These are phyloP conservation scores for Boletus bicolor DNA, from an alignment of 768 basidiomycete genomes.

Conservation along the genomic window DNA sequence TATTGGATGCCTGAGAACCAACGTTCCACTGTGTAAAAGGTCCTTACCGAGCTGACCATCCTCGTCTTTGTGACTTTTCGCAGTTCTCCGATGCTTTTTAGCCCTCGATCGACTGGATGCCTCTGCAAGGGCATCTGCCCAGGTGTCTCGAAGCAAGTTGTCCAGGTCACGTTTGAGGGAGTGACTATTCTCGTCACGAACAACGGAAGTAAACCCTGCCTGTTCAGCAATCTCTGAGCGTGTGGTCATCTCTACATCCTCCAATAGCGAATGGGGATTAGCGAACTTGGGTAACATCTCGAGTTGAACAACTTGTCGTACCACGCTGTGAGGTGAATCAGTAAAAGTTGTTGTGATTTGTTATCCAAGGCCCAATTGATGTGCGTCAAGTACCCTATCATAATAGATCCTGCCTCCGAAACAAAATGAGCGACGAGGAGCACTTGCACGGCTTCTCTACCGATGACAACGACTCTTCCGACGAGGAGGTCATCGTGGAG, in stretches of 20 bases:
- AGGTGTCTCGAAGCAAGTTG: constrained; percentile 19
- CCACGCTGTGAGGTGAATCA: background rate
- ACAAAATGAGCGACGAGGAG: constrained; percentile 36
- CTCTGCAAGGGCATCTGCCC: constrained; percentile 14
- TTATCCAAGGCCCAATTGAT: background rate
- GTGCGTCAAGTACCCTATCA: too few species aligned
- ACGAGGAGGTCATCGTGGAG: constrained; percentile 63
- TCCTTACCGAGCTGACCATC: constrained; percentile 1
- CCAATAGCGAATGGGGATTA: constrained; percentile 45
- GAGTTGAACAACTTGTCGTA: background rate
- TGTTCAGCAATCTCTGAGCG: constrained; percentile 33
- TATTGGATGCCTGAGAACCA: constrained; percentile 15
- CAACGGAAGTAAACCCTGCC: background rate
- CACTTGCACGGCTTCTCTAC: constrained; percentile 72
- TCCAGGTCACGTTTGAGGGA: constrained; percentile 23
- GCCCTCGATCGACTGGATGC: background rate
- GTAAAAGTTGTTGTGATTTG: constrained; percentile 21
- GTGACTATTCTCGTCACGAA: constrained; percentile 6
- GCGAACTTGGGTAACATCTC: constrained; percentile 38
- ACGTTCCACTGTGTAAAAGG: background rate
- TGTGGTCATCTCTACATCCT: constrained; percentile 33
- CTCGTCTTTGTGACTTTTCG: background rate
- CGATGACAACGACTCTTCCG: constrained; percentile 73
- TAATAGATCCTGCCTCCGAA: background rate
- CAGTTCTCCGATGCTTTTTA: constrained; percentile 6